Evolutionary conservation across 2,329 filamentous ascomycete genomes (phyloP), one percentile per base, ranked within the genome.

Genomic region (Xylariomycetidae sp.): DNA sequence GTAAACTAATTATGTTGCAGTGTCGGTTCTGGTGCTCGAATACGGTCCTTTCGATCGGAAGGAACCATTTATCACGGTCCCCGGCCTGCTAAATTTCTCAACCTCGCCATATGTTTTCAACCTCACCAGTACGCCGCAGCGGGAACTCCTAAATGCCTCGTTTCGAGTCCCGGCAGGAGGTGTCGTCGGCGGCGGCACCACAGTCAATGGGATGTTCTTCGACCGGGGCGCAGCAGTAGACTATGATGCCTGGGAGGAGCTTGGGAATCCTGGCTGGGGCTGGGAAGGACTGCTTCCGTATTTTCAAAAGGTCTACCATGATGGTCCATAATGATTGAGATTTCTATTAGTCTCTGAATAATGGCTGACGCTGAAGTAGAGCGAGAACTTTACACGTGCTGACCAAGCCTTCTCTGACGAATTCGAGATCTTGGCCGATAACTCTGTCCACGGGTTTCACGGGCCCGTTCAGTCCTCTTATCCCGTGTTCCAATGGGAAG

Each of bases 121-220:
- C 10, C 27, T 41, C 10, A 34, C 27, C 6, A 37, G 34, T 8
- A 28, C 32, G 9, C 35, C 38, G 6, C 16, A 27, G 7, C 15
- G 25, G 8, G 13, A 28, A 9, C 31, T 38, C 7, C 9, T 25
- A 4, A 30, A 31, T 17, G 14, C 16, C 11, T 31, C 26, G 2
- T 30, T 26, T 13, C 3, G 12, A 13, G 35, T 41, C 15, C 16
- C 10, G 11, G 23, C 34, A 15, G 35, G 30, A 7, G 27, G 26
- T 5, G 38, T 38, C 12, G 38, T 41, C 3, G 38, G 38, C 4
- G 38, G 38, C 14, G 38, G 38, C 7, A 37, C 38, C 8, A 27
- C 31, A 15, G 30, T 31, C 12, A 31, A 31, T 25, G 20, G 30
- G 8, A 31, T 31, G 30, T 5, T 23, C 3, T 17, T 19, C 18